A percentile compares a stretch with the other conserved stretches of the same genome.
phyloP scores from a whole-genome alignment of 805 yeast genomes.

The Starmera quercuum region DNA sequence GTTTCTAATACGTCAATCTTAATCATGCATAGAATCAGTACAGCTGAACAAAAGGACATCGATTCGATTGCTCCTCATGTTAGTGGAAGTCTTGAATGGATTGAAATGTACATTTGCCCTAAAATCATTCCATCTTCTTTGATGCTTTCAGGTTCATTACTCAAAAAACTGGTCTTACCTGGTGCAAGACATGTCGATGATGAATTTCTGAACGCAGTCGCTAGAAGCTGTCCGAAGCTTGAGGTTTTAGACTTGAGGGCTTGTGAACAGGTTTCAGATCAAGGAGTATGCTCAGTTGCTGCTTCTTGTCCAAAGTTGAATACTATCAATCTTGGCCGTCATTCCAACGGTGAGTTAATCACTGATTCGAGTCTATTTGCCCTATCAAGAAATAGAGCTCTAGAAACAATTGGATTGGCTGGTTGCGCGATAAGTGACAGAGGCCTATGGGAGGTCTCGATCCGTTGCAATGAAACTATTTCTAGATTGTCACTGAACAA shows the following conservation, averaged over 20 bases:
- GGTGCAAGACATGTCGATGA: slow-evolving; percentile 65
- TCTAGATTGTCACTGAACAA: slow-evolving; percentile 70
- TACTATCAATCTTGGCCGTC: slow-evolving; percentile 75
- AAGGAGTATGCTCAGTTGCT: slow-evolving; percentile 65
- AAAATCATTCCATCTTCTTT: slow-evolving; percentile 46
- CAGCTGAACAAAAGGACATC: slow-evolving; percentile 45
- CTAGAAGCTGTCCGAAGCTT: slow-evolving; percentile 49
- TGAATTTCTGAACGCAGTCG: slow-evolving; percentile 41
- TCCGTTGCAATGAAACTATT: slow-evolving; percentile 38
- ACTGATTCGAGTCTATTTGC: slow-evolving; percentile 62
- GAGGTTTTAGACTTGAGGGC: slow-evolving; percentile 73
- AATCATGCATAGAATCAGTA: slow-evolving; percentile 58
- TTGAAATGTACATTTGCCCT: slow-evolving; percentile 84
- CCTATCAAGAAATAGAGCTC: slow-evolving; percentile 39
- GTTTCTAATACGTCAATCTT: slow-evolving; percentile 35
- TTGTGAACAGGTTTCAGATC: slow-evolving; percentile 70
- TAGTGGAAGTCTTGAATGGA: slow-evolving; percentile 49
- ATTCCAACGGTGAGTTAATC: slow-evolving; percentile 54
- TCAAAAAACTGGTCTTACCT: slow-evolving; percentile 48
- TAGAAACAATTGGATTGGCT: slow-evolving; percentile 76
- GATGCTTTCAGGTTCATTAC: slow-evolving; percentile 33
- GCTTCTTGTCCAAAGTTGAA: slow-evolving; percentile 47
- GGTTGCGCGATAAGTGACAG: slow-evolving; percentile 79
- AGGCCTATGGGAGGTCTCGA: slow-evolving; percentile 73
- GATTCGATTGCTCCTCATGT: slow-evolving; percentile 37